A percentile compares a stretch with the other conserved stretches of the same genome.
Evolutionary conservation across 2,329 filamentous ascomycete species (phyloP).

Genomic region (Fusarium avenaceum): DNA sequence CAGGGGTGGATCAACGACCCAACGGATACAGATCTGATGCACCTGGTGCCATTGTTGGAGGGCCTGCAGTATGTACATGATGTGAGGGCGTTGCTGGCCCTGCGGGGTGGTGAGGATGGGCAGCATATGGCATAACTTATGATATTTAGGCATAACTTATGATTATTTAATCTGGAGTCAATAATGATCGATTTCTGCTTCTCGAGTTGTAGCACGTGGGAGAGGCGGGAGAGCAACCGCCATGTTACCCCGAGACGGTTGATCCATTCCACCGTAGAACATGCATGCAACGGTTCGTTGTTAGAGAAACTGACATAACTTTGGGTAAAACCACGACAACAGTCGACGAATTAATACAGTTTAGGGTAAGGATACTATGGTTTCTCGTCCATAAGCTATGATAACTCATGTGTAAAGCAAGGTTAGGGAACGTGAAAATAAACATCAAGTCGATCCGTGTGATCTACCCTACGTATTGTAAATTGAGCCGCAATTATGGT

Average conservation of each 20-base stretch:
- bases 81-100: constrained; percentile 88
- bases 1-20: constrained; percentile 99
- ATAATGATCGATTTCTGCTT: constrained; percentile 33
- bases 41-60: constrained; percentile 92
- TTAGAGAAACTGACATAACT: neutral
- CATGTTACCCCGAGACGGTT: neutral
- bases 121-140: constrained; percentile 64
- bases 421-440: neutral
- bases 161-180: constrained; percentile 30
- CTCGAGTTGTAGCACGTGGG: constrained; percentile 29
- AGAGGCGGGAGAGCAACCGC: constrained; percentile 22
- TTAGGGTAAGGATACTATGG: neutral
- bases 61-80: constrained; percentile 97
- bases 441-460: neutral
- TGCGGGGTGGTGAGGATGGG: constrained; percentile 87
- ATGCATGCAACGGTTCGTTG: no score
- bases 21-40: constrained; percentile 93
- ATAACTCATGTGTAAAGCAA: neutral
- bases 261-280: neutral
- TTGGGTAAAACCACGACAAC: neutral
- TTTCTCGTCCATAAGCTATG: no score
- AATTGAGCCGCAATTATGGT: neutral
- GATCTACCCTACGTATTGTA: no score
- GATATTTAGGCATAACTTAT: constrained; percentile 27
- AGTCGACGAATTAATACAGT: neutral